Conservation (phyloP, 352 stramenopile species). For the Heterotrichella gracilis region DNA sequence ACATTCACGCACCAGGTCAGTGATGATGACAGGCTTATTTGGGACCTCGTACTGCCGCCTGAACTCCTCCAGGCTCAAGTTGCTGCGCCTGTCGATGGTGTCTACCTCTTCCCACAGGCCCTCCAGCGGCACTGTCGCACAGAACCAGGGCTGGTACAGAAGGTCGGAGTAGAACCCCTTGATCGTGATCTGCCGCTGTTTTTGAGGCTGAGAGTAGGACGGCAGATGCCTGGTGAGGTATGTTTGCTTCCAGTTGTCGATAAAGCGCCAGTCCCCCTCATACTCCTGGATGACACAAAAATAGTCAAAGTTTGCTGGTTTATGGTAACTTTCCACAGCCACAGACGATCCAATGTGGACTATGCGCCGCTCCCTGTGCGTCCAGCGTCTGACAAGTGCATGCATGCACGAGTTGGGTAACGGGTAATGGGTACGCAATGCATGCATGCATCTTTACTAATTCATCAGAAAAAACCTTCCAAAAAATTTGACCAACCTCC, state of each 20-base stretch:
- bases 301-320: too few species aligned
- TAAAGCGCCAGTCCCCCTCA: conserved; percentile 29
- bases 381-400: too few species aligned
- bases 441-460: too few species aligned
- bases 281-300: too few species aligned
- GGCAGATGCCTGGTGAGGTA: conserved; percentile 23
- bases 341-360: too few species aligned
- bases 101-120: conserved; percentile 32
- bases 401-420: too few species aligned
- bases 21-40: conserved; percentile 40
- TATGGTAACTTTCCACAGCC: too few species aligned
- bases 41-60: conserved; percentile 31
- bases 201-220: not conserved
- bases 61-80: conserved; percentile 30
- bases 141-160: conserved; percentile 46
- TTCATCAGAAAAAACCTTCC: too few species aligned
- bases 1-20: conserved; percentile 31
- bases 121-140: conserved; percentile 22
- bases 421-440: too few species aligned
- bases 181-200: conserved; percentile 23
- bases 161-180: conserved; percentile 41
- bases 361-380: too few species aligned
- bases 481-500: too few species aligned
- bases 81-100: conserved; percentile 33
- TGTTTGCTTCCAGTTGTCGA: conserved; percentile 28